phyloP scores from a whole-genome alignment of 225 moss, liverwort and hornwort genomes.

The Asterella californica region DNA sequence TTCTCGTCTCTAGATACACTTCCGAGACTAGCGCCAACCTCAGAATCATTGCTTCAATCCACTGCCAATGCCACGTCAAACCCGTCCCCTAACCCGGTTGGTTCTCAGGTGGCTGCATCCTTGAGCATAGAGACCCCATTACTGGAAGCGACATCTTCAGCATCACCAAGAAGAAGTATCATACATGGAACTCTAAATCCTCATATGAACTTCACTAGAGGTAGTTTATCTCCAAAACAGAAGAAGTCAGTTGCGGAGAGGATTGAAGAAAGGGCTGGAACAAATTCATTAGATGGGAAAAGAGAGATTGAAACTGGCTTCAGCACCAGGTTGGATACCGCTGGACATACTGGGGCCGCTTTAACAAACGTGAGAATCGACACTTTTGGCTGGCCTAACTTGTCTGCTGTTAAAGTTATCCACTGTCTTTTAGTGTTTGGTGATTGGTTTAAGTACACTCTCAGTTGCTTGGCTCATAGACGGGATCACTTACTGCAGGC shows the following conservation, averaged over 20 bases:
- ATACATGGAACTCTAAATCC: conserved; percentile 52
- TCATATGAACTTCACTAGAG: conserved; percentile 51
- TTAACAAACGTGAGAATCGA: conserved; percentile 60
- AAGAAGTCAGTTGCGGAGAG: conserved; percentile 61
- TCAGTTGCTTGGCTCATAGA: not conserved
- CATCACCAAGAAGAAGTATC: conserved; percentile 42
- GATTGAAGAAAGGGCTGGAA: conserved; percentile 61
- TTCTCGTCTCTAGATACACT: conserved; percentile 46
- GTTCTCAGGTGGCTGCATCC: conserved; percentile 28
- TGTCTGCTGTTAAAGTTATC: too few relatives aligned
- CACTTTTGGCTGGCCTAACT: not conserved
- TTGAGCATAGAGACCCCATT: conserved; percentile 35
- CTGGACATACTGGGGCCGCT: conserved; percentile 49
- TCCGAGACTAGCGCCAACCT: conserved; percentile 35
- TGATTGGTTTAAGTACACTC: not conserved
- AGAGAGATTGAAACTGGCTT: conserved; percentile 72
- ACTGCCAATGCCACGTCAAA: conserved; percentile 23
- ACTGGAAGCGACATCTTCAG: conserved; percentile 38
- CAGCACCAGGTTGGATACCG: conserved; percentile 51
- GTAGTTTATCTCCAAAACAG: conserved; percentile 61
- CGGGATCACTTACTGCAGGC: conserved; percentile 14
- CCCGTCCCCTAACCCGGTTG: conserved; percentile 14
- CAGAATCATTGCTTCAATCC: conserved; percentile 28
- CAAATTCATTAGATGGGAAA: conserved; percentile 47
- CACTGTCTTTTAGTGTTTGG: not conserved